Evolutionary conservation across 805 yeast genomes (phyloP).

Genomic region (Torulaspora microellipsoides): DNA sequence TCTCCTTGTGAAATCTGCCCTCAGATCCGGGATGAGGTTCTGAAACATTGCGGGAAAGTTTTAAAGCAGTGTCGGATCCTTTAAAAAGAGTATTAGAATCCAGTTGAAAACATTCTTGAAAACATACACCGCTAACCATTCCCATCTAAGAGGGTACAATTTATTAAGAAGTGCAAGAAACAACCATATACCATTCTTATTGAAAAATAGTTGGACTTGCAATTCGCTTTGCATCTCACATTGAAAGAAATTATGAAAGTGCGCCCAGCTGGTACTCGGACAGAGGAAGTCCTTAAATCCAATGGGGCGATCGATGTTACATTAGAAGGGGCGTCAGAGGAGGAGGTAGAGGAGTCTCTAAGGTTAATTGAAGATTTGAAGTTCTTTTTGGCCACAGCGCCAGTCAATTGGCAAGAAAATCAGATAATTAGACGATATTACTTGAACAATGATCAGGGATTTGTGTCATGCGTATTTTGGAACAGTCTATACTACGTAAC

Average conservation of each 20-base stretch:
- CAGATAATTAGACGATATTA: slow-evolving; percentile 84
- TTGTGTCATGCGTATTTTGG: slow-evolving; percentile 92
- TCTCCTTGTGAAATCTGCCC: too few species aligned
- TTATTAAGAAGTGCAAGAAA: too few species aligned
- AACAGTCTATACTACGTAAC: slow-evolving; percentile 83
- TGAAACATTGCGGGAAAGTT: background rate
- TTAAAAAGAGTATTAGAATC: slow-evolving; percentile 15
- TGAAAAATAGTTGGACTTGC: background rate
- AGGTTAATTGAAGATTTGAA: slow-evolving; percentile 71
- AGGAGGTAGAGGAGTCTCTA: slow-evolving; percentile 45
- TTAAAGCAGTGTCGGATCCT: slow-evolving; percentile 4
- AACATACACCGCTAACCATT: background rate
- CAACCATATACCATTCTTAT: background rate
- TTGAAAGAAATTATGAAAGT: slow-evolving; percentile 8
- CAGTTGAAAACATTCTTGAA: slow-evolving; percentile 15
- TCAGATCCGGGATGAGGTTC: background rate
- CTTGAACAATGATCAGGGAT: slow-evolving; percentile 83
- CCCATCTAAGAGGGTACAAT: too few species aligned
- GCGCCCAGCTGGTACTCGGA: slow-evolving; percentile 15
- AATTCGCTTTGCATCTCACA: background rate
- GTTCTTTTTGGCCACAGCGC: slow-evolving; percentile 87
- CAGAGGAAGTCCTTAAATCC: slow-evolving; percentile 19
- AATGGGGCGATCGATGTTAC: slow-evolving; percentile 4
- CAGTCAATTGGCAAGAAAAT: slow-evolving; percentile 86
- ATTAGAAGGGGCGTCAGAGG: slow-evolving; percentile 2